Percentiles rank a stretch among this genome's conserved stretches.
phyloP scores from a whole-genome alignment of 2,329 filamentous ascomycete species.

The Neoarthrinium moseri region DNA sequence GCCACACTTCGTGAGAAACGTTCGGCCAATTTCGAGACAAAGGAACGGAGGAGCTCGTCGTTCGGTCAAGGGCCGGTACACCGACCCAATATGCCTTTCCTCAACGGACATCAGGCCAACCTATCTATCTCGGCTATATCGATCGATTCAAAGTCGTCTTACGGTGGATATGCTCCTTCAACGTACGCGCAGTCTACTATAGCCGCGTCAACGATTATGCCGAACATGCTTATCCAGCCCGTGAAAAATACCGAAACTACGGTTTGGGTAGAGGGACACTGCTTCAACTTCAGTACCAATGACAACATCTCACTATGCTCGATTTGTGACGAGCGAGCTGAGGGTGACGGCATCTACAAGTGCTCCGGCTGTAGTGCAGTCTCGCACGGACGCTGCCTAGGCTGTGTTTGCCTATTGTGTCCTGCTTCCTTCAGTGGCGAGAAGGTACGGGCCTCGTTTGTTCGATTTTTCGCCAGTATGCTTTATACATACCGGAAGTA shows the following conservation, averaged over 20 bases:
- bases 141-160: constrained; percentile 68
- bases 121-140: constrained; percentile 60
- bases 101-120: constrained; percentile 62
- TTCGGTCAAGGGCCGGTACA: constrained; percentile 72
- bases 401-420: constrained; percentile 63
- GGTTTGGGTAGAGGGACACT: constrained; percentile 84
- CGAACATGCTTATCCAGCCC: constrained; percentile 76
- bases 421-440: constrained; percentile 61
- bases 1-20: constrained; percentile 89
- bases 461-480: constrained; percentile 63
- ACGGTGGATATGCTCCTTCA: constrained; percentile 75
- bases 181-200: constrained; percentile 84
- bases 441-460: constrained; percentile 62
- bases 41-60: constrained; percentile 87
- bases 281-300: constrained; percentile 63
- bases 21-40: constrained; percentile 78
- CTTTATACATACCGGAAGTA: constrained; percentile 67
- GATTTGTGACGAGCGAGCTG: constrained; percentile 73
- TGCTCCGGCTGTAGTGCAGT: constrained; percentile 64
- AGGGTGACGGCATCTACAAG: constrained; percentile 71
- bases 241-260: constrained; percentile 76
- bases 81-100: constrained; percentile 72
- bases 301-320: constrained; percentile 65
- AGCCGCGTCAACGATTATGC: constrained; percentile 84
- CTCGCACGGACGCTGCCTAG: constrained; percentile 60